These are phyloP conservation scores for Scenedesmus sp. DNA, from an alignment of 163 green algal genomes.

Conservation along the genomic window DNA sequence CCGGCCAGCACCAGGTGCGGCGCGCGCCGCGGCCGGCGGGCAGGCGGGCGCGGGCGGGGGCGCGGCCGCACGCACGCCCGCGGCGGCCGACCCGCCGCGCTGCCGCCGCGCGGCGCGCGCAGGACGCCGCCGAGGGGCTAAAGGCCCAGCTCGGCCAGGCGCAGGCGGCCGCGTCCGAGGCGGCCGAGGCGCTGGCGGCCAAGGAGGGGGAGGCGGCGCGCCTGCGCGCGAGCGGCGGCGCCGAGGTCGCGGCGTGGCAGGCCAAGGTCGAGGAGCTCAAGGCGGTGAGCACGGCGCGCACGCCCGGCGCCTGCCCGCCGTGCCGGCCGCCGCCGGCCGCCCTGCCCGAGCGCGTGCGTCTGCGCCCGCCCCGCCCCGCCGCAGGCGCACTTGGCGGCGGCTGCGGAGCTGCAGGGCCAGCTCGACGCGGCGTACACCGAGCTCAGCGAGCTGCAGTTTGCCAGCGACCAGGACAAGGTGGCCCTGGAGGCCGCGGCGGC, in stretches of 20 bases:
- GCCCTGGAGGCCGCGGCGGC: slow-evolving; percentile 8
- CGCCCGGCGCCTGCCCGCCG: too few relatives aligned
- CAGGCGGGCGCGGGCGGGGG: too few relatives aligned
- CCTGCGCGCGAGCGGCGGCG: not conserved
- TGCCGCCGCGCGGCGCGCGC: too few relatives aligned
- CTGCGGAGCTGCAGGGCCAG: slow-evolving; percentile 35
- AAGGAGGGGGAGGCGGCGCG: slow-evolving; percentile 18
- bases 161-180: slow-evolving; percentile 14
- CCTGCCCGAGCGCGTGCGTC: not conserved
- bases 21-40: too few relatives aligned
- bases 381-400: slow-evolving; percentile 17
- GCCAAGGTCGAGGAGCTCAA: slow-evolving; percentile 38
- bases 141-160: slow-evolving; percentile 33
- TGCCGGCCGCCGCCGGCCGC: too few relatives aligned
- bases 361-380: not conserved
- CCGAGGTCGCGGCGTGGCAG: slow-evolving; percentile 42
- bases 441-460: slow-evolving; percentile 54
- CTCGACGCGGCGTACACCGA: slow-evolving; percentile 54
- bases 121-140: slow-evolving; percentile 29
- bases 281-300: slow-evolving; percentile 24
- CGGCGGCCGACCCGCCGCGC: not conserved
- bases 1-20: slow-evolving; percentile 8
- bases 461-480: slow-evolving; percentile 40
- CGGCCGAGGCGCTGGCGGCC: not conserved
- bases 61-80: not conserved